phyloP scores from a whole-genome alignment of 257 asterid genomes.

The Fraxinus pennsylvanica region DNA sequence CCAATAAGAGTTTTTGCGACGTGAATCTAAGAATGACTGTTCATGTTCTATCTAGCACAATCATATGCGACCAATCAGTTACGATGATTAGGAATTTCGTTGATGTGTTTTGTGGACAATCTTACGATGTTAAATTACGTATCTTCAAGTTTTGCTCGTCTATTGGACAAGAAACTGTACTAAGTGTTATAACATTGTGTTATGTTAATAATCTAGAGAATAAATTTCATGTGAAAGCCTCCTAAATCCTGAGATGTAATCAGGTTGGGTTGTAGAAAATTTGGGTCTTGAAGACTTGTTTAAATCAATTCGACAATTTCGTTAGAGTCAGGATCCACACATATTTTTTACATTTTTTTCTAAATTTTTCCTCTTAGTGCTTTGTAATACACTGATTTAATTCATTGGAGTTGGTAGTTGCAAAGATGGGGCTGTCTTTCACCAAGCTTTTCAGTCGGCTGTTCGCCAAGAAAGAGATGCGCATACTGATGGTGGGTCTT shows the following conservation, averaged over 20 bases:
- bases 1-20: neutral
- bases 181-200: neutral
- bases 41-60: neutral
- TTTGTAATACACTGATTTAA: neutral
- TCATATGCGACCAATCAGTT: neutral
- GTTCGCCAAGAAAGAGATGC: slow-evolving; percentile 55
- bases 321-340: neutral
- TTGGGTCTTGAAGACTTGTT: neutral
- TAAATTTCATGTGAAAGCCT: too few species aligned
- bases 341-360: too few species aligned
- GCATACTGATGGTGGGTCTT: slow-evolving; percentile 52
- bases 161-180: neutral
- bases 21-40: neutral
- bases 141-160: neutral
- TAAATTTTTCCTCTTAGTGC: neutral
- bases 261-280: neutral
- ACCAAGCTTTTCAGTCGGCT: slow-evolving; percentile 49
- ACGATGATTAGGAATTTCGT: neutral
- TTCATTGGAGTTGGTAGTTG: slow-evolving; percentile 22
- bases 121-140: too few species aligned
- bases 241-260: neutral
- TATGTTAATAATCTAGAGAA: neutral
- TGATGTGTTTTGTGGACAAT: neutral
- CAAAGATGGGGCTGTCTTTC: slow-evolving; percentile 48
- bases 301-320: neutral